These are phyloP conservation scores for Dothistroma septosporum DNA, from an alignment of 2,329 filamentous ascomycete species.

Conservation along the genomic window DNA sequence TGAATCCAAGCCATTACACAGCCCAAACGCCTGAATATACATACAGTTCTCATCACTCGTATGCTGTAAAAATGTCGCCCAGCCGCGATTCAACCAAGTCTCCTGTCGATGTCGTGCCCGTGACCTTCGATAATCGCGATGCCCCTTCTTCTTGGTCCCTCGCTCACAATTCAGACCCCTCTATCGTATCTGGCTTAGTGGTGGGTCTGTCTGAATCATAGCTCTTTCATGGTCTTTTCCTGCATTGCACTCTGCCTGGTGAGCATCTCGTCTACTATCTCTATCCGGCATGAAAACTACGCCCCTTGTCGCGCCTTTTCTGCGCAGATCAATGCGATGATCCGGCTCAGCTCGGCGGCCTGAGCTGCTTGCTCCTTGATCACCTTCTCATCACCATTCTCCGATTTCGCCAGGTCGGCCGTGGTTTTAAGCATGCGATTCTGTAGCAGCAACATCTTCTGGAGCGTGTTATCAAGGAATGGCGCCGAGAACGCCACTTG, in stretches of 20 bases:
- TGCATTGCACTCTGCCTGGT: not conserved
- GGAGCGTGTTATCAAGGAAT: constrained; percentile 51
- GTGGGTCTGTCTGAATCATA: not conserved
- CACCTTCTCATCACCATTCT: constrained; percentile 44
- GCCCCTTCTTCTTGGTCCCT: not conserved
- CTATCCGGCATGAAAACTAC: constrained; percentile 15
- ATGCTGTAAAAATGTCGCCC: not conserved
- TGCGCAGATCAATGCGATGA: constrained; percentile 50
- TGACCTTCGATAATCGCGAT: not conserved
- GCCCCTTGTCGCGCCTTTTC: constrained; percentile 50
- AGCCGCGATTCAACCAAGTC: not conserved
- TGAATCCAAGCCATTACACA: not conserved
- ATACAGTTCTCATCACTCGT: constrained; percentile 6
- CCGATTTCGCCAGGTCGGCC: constrained; percentile 44
- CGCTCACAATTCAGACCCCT: too few species aligned
- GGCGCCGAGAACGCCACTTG: constrained; percentile 49
- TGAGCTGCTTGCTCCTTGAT: constrained; percentile 50
- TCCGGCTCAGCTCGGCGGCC: constrained; percentile 46
- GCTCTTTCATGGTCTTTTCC: not conserved
- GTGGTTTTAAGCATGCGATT: constrained; percentile 49
- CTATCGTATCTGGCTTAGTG: too few species aligned
- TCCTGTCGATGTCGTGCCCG: not conserved
- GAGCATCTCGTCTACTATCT: not conserved
- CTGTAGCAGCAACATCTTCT: constrained; percentile 48
- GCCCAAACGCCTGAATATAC: constrained; percentile 6